A percentile compares a stretch with the other conserved stretches of the same genome.
phyloP scores from a whole-genome alignment of 2,329 filamentous ascomycete species.

The Colletotrichum sp. region DNA sequence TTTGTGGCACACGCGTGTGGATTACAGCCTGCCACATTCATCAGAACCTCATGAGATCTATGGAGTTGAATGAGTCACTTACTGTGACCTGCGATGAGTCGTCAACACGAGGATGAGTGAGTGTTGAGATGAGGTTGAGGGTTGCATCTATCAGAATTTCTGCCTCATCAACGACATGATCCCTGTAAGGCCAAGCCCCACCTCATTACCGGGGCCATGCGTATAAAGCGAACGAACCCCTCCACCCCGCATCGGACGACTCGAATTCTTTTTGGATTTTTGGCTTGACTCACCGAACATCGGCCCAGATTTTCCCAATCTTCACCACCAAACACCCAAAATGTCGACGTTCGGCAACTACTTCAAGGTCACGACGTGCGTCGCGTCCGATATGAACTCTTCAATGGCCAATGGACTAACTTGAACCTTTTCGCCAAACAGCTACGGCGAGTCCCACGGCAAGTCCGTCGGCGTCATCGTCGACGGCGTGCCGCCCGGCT shows the following conservation, averaged over 20 bases:
- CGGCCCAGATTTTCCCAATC: conserved; percentile 4
- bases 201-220: conserved; percentile 9
- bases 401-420: conserved; percentile 12
- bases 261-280: neutral
- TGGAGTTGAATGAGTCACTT: neutral
- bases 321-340: conserved; percentile 28
- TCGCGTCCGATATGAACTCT: conserved; percentile 22
- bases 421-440: conserved; percentile 22
- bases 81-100: neutral
- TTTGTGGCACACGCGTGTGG: neutral
- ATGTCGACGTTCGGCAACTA: conserved; percentile 90
- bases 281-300: conserved; percentile 18
- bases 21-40: neutral
- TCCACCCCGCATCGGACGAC: conserved; percentile 12
- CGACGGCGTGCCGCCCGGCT: conserved; percentile 87
- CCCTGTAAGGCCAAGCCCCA: neutral
- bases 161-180: neutral
- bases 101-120: neutral
- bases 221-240: conserved; percentile 3
- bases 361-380: conserved; percentile 84
- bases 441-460: conserved; percentile 76
- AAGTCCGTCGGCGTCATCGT: conserved; percentile 93
- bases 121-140: conserved; percentile 3
- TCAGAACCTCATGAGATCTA: fast-evolving
- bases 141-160: conserved; percentile 16